Base-by-base conservation (phyloP, 164 flowering plant genomes). In the Nymphaea thermarum region DNA sequence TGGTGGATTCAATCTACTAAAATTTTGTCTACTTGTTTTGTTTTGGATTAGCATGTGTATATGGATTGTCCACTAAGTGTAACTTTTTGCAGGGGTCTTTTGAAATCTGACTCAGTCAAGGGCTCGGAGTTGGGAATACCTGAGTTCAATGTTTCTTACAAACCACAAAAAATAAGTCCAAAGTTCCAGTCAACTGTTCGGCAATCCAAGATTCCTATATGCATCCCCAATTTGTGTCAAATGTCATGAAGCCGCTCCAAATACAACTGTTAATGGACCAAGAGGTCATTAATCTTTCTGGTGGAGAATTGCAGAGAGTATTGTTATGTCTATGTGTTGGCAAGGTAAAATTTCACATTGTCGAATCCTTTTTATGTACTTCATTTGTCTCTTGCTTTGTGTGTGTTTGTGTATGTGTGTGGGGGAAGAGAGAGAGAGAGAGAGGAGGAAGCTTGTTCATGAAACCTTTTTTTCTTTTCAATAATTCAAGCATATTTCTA, bases 251-350 rank as follows among this genome's bases (percentile, higher is more conserved):
- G 72, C 99, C 99, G 67, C 91, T 95, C 65, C 84, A 84, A 45
- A 92, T 92, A 72, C 98, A 92, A 77, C 98, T 92, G 72, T 70
- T 95, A 44, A 90, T 95, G 99, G 99, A 90, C 81, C 98, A 92
- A 79, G 94, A 92, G 84, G 97, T 95, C 68, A 87, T 86, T 62
- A 92, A 92, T 81, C 94, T 95, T 17, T 95, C 98, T 71, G 99
- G 99, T 76, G 99, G 98, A 61, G 99, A 95, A 80, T 77, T 92
- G 85, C 99, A 90, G 77, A 85, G 99, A 75, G 99, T 95, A 78
- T 98, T 98, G 62, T 76, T 92, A 62, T 81, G 87, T 65, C 82
- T 95, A 1, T 95, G 99, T 79, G 96, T 95, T 70, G 99, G 99
- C 70, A 90, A 92, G 99, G 99, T 94, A 80, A 44, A 43, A 15